phyloP scores from a whole-genome alignment of 2,329 filamentous ascomycete genomes.

The Botrytis cinerea region DNA sequence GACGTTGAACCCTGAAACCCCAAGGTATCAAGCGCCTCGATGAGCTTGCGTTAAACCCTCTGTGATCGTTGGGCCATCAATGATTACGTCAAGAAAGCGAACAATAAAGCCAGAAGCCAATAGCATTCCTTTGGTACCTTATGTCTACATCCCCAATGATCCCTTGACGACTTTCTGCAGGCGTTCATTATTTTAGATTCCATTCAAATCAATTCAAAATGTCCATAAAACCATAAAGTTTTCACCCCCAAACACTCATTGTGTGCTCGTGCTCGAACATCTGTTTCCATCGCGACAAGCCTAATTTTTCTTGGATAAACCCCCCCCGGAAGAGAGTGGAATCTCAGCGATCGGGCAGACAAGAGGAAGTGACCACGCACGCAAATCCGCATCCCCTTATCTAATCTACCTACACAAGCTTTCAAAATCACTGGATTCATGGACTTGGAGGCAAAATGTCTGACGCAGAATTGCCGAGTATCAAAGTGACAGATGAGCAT shows the following conservation, averaged over 20 bases:
- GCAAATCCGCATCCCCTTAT: constrained; percentile 2
- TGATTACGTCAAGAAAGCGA: constrained; percentile 12
- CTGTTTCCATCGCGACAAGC: constrained; percentile 18
- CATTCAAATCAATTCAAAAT: background rate
- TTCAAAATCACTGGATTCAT: constrained; percentile 29
- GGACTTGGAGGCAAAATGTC: constrained; percentile 37
- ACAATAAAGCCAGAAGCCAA: constrained; percentile 6
- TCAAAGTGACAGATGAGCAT: constrained; percentile 38
- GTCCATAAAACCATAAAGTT: background rate
- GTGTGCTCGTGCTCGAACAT: constrained; percentile 17
- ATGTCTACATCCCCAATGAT: background rate
- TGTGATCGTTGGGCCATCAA: background rate
- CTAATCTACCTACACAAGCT: background rate
- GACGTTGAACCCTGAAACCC: background rate
- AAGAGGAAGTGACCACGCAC: constrained; percentile 15
- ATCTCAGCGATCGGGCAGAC: background rate
- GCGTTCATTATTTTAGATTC: background rate
- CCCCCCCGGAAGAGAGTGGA: constrained; percentile 10
- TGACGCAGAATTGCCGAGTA: constrained; percentile 38
- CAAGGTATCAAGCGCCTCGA: background rate
- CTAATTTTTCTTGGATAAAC: background rate
- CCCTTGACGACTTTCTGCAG: background rate
- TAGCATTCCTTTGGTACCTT: constrained; percentile 6
- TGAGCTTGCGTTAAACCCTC: background rate
- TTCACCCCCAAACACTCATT: constrained; percentile 6